Conservation (phyloP, 306 rosid genomes). For the Acacia crassicarpa region DNA sequence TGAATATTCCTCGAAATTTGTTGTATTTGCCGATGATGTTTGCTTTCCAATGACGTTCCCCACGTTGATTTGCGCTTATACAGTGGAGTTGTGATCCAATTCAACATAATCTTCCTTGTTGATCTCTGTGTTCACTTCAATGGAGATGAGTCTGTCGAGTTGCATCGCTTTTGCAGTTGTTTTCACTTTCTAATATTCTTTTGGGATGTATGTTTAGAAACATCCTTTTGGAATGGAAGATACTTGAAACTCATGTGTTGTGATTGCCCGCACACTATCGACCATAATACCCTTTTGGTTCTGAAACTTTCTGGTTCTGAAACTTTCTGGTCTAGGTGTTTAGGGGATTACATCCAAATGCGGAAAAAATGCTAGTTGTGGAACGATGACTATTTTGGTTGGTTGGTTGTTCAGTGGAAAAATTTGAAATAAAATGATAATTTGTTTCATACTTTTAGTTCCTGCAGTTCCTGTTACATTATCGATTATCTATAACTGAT, state of each 20-base stretch:
- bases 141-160: background rate
- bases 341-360: conserved; percentile 8
- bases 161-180: background rate
- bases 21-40: conserved; percentile 19
- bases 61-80: conserved; percentile 10
- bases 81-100: background rate
- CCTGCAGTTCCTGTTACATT: background rate
- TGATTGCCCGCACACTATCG: background rate
- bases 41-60: background rate
- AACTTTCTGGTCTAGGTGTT: background rate
- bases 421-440: background rate
- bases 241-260: background rate
- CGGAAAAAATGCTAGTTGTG: background rate
- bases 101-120: background rate
- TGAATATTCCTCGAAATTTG: background rate
- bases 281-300: background rate
- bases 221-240: background rate
- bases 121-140: conserved; percentile 23
- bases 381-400: background rate
- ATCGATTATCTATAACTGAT: conserved; percentile 30
- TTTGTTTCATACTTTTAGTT: background rate
- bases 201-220: background rate
- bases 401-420: background rate
- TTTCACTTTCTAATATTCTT: background rate
- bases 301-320: background rate